Evolutionary conservation across 1,284 basidiomycete genomes (phyloP), one percentile per base, ranked within the genome.

Genomic region (Papiliotrema flavescens): DNA sequence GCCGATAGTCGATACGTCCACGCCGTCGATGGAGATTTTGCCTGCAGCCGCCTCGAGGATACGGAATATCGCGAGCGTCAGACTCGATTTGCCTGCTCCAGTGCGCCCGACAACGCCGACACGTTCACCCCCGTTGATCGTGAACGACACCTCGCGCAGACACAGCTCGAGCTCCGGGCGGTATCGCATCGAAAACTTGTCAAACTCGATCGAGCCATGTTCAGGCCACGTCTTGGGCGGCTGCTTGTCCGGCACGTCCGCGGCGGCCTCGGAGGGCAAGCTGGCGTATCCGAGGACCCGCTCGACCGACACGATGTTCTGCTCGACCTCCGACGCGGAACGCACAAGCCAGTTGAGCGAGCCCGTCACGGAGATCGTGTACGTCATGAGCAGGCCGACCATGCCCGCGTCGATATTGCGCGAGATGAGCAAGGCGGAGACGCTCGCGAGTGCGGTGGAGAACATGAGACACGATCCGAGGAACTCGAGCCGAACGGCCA

Each of bases 231-330:
- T 70, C 1, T 73, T 65, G 8, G 79, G 72, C 0, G 88, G 87
- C 56, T 85, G 82, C 22, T 75, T 79, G 20, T 85, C 85, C 0
- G 84, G 81, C 9, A 89, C 78, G 60, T 89, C 86, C 57, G 83
- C 83, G 0, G 90, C 84, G 2, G 88, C 89, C 73, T 95, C 92
- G 0, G 86, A 79, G 14, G 79, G 70, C n/a, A 93, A 76, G n/a
- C 86, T 79, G 26, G 87, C 85, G 69, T 95, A 82, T 45, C 79
- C 78, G 36, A 82, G 66, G 2, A 83, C 78, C 50, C 82, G 76
- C 73, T 90, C 89, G 8, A 89, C 88, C 60, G 89, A 91, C 59
- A 94, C 90, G 64, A 96, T 88, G 69, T 94, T 95, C 72, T 91
- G 89, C 75, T 96, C 93, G 14, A 95, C 89, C 66, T 97, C 93